phyloP scores from a whole-genome alignment of 805 yeast genomes.

The Zygotorulaspora chibaensis region DNA sequence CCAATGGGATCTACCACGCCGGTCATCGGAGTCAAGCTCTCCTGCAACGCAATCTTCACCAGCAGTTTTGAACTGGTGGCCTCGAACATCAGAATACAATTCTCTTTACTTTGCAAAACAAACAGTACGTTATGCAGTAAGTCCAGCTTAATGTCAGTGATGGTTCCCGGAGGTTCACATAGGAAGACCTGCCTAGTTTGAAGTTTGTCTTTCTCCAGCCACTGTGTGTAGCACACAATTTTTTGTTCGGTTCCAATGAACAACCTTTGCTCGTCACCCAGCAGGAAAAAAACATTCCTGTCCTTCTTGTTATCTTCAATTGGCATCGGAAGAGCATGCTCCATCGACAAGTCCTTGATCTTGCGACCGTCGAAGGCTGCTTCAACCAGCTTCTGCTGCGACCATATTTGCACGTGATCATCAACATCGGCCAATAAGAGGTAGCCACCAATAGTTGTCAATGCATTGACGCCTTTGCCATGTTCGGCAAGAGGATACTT shows the following conservation, averaged over 20 bases:
- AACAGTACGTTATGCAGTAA: slow-evolving; percentile 15
- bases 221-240: slow-evolving; percentile 15
- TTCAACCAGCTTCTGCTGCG: slow-evolving; percentile 22
- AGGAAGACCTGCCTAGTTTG: slow-evolving; percentile 9
- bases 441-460: slow-evolving; percentile 13
- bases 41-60: slow-evolving; percentile 17
- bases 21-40: slow-evolving; percentile 24
- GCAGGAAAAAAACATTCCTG: slow-evolving; percentile 16
- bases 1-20: slow-evolving; percentile 29
- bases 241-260: slow-evolving; percentile 26
- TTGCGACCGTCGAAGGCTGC: slow-evolving; percentile 29
- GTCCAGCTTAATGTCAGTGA: slow-evolving; percentile 32
- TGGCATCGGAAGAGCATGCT: slow-evolving; percentile 5
- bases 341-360: slow-evolving; percentile 15
- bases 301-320: slow-evolving; percentile 9
- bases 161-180: slow-evolving; percentile 20
- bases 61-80: slow-evolving; percentile 11
- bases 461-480: slow-evolving; percentile 29
- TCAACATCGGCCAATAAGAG: slow-evolving; percentile 22
- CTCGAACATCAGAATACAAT: slow-evolving; percentile 19
- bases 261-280: slow-evolving; percentile 13
- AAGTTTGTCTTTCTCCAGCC: slow-evolving; percentile 14
- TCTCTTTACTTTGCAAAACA: slow-evolving; percentile 22
- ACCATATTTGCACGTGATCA: slow-evolving; percentile 30
- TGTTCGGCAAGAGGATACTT: slow-evolving; percentile 26